Base-by-base conservation (phyloP, 129 eudicot genomes). In the Escallonia rubra region DNA sequence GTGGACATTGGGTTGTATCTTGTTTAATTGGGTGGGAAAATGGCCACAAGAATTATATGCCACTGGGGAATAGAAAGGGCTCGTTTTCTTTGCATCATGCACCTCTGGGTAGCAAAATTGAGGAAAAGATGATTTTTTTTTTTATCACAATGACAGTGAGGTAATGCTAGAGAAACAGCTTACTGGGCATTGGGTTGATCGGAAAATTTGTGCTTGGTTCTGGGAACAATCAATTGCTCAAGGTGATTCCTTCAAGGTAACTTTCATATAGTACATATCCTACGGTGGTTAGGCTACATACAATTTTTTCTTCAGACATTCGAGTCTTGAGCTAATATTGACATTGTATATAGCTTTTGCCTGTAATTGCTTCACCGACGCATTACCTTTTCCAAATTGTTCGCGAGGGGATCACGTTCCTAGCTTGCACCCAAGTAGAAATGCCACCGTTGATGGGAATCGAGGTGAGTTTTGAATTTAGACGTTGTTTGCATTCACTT, bases 391-490 rank as follows among this genome's bases (percentile, higher is more conserved):
- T 93, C 64, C 96, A 89, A 74, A 82, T 89, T 71, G 85, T 84
- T 65, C 95, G 96, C 48, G 92, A 89, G 59, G 96, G 96, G 65
- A 82, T 86, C 74, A 93, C 96, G 3, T 93, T 86, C 69, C 80
- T 93, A 62, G 99, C 99, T 6, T 93, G 98, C 78, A 79, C 96
- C 69, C 96, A 93, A 76, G 87, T 89, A 74, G 98, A 93, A 82
- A 93, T 93, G 96, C 98, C 95, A 62, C 98, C 98, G 44, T 77
- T 93, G 73, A 89, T 93, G 98, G 98, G 81, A 65, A 86, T 81
- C 64, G 96, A 92, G 98, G 98, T 92, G 74, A 71, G 83, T 61
- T 40, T 16, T 67, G 23, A 15, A 72, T 55, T 69, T 23, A 50
- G 43, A 50, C 16, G 34, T 11, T 46, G 50, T 46, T 5, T 54